Base-by-base conservation (phyloP, 176 grass and related monocot genomes). In the Miscanthus lutarioriparius region DNA sequence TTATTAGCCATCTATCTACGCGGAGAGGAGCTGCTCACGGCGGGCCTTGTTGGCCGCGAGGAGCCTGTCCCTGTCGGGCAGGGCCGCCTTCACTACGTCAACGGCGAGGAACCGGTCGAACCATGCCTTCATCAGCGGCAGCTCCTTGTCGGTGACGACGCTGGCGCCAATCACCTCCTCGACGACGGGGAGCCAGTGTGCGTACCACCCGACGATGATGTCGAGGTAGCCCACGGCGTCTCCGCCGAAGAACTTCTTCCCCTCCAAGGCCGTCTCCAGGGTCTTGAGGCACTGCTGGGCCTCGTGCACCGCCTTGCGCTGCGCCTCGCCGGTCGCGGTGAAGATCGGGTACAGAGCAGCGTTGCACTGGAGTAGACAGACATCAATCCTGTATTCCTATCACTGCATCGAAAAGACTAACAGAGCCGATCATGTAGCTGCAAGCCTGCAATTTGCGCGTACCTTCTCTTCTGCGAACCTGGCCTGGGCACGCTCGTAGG, bases 171-270 rank as follows among this genome's bases (percentile, higher is more conserved):
- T 16, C 16, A 85, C 28, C 76, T 91, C 89, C 79, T 91, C 86
- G 22, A 87, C 16, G 58, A 91, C 30, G 0, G 83, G 89, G 40
- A 94, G 37, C 92, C 89, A 89, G 33, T 83, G 27, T 10, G 86
- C 56, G 58, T 49, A 84, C 92, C 92, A 94, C 35, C 86, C 92
- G n/a, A 84, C 70, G 14, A 82, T 25, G 37, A 94, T 4, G 83
- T 91, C 92, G 13, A 94, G 66, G 69, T 82, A 94, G 22, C 89
- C 86, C 36, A 94, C 67, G 20, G 45, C 23, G 45, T 89, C 92
- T 16, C 92, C 89, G 17, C 89, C 89, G 11, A 91, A 91, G 86
- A 94, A 89, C 51, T 66, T 81, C 81, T 81, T 91, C 37, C 83
- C 86, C 58, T 82, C 71, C 70, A 94, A 77, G 17, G 80, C 83